Base-by-base conservation (phyloP, 179 eudicot genomes). In the Spinacia oleracea region DNA sequence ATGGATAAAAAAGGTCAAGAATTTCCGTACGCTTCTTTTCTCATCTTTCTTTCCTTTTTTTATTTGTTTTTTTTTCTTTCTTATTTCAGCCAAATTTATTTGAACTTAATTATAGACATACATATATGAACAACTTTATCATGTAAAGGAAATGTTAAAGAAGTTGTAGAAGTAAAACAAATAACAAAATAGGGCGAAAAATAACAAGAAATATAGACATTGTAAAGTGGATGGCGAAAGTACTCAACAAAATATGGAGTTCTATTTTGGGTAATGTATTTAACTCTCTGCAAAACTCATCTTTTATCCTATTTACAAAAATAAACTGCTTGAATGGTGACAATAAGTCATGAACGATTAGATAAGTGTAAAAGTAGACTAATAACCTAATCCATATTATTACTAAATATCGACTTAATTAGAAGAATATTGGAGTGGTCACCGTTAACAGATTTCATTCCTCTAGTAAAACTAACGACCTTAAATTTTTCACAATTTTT, bases 11-110 rank as follows among this genome's bases (percentile, higher is more conserved):
- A 65, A 9, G 29, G 62, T 51, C 75, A 42, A 70, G 21, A 16
- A 12, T 32, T 50, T 20, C 43, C 56, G 77, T 78, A 74, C 76
- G 8, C 4, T 58, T 71, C 59, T 59, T 46, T 71, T 32, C 18
- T 32, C 7, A 25, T 29, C 48, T 63, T 64, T 63, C 16, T 75
- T 62, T 10, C n/a, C 16, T 51, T 32, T 14, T 31, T 14, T 27
- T 6, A 63, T 63, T 63, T 63, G 6, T 60, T 42, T 29, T 58
- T 25, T 16, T 20, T 21, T 50, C 16, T 6, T 48, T 23, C 53
- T n/a, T n/a, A 16, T 18, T 66, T 34, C 0, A 1, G 7, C 18
- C 16, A 16, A 32, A 64, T 3, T 16, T 40, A 32, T 10, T 15
- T 12, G 51, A 46, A 9, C 11, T 46, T 46, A 15, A 46, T 46